Base-by-base conservation (phyloP, 805 yeast species). In the Soucietia sequanensis region DNA sequence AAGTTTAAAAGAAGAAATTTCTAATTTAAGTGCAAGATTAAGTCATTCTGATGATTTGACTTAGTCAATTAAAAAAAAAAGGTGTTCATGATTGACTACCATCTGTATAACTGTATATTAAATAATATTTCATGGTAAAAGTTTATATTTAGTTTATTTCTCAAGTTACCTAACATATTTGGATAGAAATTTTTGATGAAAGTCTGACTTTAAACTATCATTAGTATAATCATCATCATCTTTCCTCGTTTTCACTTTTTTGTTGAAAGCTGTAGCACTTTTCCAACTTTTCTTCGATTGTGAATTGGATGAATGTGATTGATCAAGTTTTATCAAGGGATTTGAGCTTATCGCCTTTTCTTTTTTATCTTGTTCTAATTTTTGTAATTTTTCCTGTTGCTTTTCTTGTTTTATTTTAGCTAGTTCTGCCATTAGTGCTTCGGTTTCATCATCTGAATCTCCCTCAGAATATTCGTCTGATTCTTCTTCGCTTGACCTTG, bases 1-100 rank as follows among this genome's bases (percentile, higher is more conserved):
- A 16, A 84, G 90, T 52, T 67, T 90, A 50, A 83, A 83, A 51
- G 90, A 84, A 46, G 96, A 89, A 50, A 84, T 90, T 49, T 89
- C 81, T 4, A 80, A 81, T 45, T 71, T 88, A 46, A 90, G 88
- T 60, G 80, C 87, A 9, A 75, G 84, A 46, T 55, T 81, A 36
- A 61, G 53, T 33, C 68, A 54, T 14, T 55, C 43, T 14, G 63
- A 58, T 32, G 68, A 61, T 45, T 52, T 53, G 30, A 47, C 49
- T 16, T 54, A 21, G 23, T 9, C n/a, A n/a, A n/a, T n/a, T n/a
- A 24, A 24, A n/a, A n/a, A 11, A 7, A 15, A 24, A 24, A n/a
- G 27, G n/a, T 24, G 13, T 7, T 15, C n/a, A n/a, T 11, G 13
- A 24, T 24, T 24, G n/a, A 15, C 6, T 24, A 24, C n/a, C 13